Percentiles rank a stretch among this genome's conserved stretches.
phyloP scores from a whole-genome alignment of 805 yeast genomes.

The Lipomyces sp. region DNA sequence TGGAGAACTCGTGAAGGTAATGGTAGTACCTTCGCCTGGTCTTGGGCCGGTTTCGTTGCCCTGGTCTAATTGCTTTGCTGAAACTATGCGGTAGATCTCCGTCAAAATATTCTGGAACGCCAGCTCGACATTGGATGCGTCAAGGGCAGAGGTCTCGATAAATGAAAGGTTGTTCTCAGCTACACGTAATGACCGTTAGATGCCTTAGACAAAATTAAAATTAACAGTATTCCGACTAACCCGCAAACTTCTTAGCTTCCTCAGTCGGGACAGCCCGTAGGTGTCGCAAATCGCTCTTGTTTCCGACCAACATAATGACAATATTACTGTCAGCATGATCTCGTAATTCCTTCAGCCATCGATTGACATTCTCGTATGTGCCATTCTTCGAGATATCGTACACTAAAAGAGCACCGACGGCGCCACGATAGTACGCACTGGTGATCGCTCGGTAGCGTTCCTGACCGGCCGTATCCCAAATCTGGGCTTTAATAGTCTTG shows the following conservation, averaged over 20 bases:
- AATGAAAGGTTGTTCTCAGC: conserved; percentile 87
- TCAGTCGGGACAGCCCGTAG: conserved; percentile 96
- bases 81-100: conserved; percentile 91
- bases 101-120: conserved; percentile 93
- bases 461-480: conserved; percentile 99
- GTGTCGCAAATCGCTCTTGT: conserved; percentile 93
- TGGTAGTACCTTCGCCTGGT: conserved; percentile 87
- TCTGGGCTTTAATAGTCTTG: conserved; percentile 93
- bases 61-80: conserved; percentile 88
- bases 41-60: conserved; percentile 68
- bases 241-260: conserved; percentile 90
- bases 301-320: conserved; percentile 94
- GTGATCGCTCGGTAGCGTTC: conserved; percentile 98
- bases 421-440: conserved; percentile 95
- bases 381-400: conserved; percentile 96
- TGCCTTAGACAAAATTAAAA: not conserved
- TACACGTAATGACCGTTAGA: conserved; percentile 20
- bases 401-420: conserved; percentile 94
- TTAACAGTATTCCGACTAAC: conserved; percentile 6
- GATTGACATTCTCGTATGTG: conserved; percentile 84
- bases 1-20: conserved; percentile 90
- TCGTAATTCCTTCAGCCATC: conserved; percentile 90
- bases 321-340: conserved; percentile 97
- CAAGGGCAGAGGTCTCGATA: conserved; percentile 94
- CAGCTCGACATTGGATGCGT: conserved; percentile 90